Evolutionary conservation across 257 asterid species (phyloP).

Genomic region (Solanum etuberosum): DNA sequence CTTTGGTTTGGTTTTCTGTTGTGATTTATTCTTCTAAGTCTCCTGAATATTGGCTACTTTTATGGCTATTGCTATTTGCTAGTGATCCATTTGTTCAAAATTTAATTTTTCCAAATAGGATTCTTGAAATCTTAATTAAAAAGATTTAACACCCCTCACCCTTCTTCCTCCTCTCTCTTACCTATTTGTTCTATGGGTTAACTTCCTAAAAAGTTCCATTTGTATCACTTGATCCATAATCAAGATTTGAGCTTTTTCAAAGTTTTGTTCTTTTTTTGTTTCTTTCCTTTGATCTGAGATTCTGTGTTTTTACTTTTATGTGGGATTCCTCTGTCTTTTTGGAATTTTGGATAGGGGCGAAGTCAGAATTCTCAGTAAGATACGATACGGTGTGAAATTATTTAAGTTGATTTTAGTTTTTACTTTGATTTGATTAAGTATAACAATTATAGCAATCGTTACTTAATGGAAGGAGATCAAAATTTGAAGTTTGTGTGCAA

Average conservation of each 20-base stretch:
- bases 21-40: background rate
- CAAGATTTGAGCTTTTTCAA: background rate
- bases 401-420: background rate
- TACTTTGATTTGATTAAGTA: background rate
- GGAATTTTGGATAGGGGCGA: background rate
- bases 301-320: background rate
- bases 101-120: background rate
- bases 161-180: background rate
- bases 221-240: background rate
- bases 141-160: background rate
- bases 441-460: background rate
- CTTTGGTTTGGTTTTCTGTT: constrained; percentile 10
- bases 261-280: background rate
- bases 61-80: background rate
- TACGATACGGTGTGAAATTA: background rate
- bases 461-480: constrained; percentile 40
- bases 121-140: background rate
- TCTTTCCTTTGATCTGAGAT: background rate
- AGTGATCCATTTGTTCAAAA: background rate
- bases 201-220: background rate
- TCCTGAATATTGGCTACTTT: background rate
- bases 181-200: background rate
- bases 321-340: background rate
- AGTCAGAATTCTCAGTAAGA: background rate
- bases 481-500: constrained; percentile 51